Conservation (phyloP, 768 basidiomycete genomes). For the Kwoniella dejecticola region DNA sequence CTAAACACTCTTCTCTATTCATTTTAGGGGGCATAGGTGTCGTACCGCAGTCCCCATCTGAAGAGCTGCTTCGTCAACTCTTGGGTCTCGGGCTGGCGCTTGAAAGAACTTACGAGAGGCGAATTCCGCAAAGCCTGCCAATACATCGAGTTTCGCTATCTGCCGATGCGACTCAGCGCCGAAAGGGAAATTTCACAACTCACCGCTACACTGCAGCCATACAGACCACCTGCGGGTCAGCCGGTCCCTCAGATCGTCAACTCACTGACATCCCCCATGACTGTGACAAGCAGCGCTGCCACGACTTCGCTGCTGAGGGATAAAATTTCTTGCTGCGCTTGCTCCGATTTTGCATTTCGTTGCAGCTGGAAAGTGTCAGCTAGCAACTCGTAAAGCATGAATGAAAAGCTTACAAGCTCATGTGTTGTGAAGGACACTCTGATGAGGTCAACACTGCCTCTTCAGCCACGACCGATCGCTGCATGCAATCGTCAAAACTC, state of each 20-base stretch:
- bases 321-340: constrained; percentile 85
- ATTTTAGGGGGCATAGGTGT: no score
- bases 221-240: constrained; percentile 59
- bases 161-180: constrained; percentile 44
- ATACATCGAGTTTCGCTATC: constrained; percentile 86
- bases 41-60: constrained; percentile 23
- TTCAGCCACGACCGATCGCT: neutral
- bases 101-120: constrained; percentile 73
- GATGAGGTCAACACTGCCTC: constrained; percentile 36
- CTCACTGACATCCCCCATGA: constrained; percentile 72
- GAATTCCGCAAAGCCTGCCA: constrained; percentile 82
- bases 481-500: neutral
- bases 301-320: constrained; percentile 84
- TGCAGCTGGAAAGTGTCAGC: constrained; percentile 65
- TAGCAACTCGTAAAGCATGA: neutral
- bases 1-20: no score
- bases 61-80: neutral
- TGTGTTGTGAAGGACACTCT: constrained; percentile 76
- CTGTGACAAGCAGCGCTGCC: constrained; percentile 70
- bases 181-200: constrained; percentile 23
- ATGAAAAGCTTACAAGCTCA: constrained; percentile 67
- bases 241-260: neutral
- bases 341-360: constrained; percentile 83
- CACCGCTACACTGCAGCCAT: constrained; percentile 88
- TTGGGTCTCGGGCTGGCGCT: neutral